Evolutionary conservation across 345 rosid species (phyloP).

Genomic region (Gossypium sturtianum): DNA sequence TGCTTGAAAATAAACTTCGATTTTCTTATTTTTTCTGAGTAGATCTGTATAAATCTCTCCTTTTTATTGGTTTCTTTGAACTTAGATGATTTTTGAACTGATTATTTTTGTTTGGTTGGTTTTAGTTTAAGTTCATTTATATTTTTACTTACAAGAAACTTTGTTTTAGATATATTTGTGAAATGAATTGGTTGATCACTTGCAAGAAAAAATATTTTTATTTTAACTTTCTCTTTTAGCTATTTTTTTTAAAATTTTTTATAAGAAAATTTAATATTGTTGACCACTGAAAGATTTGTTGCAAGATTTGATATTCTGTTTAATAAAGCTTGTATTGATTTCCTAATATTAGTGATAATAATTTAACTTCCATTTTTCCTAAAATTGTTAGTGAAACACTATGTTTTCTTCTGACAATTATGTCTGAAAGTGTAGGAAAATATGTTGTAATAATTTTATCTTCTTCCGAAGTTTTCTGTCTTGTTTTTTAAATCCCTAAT

Average conservation of each 20-base stretch:
- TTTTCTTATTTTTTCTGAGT: too few relatives aligned
- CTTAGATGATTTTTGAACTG: too few relatives aligned
- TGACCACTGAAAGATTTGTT: neutral
- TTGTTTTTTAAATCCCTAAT: too few relatives aligned
- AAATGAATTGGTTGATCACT: constrained; percentile 22
- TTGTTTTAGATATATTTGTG: neutral
- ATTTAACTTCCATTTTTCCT: too few relatives aligned
- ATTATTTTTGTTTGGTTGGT: too few relatives aligned
- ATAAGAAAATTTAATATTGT: neutral
- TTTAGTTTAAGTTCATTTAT: too few relatives aligned
- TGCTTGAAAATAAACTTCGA: constrained; percentile 1
- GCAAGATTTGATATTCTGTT: neutral
- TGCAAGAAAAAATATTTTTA: constrained; percentile 25
- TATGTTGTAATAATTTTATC: neutral
- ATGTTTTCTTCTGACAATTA: neutral
- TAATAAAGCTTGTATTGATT: neutral
- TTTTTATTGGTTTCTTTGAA: too few relatives aligned
- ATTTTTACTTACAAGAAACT: too few relatives aligned
- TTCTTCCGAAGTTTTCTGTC: too few relatives aligned
- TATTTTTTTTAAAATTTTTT: constrained; percentile 1
- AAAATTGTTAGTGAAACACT: neutral
- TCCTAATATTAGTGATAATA: too few relatives aligned
- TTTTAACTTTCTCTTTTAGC: constrained; percentile 16
- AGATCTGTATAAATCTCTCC: too few relatives aligned
- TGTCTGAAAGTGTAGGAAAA: neutral